A percentile compares a stretch with the other conserved stretches of the same genome.
phyloP scores from a whole-genome alignment of 208 protist species.

The Leishmania major region DNA sequence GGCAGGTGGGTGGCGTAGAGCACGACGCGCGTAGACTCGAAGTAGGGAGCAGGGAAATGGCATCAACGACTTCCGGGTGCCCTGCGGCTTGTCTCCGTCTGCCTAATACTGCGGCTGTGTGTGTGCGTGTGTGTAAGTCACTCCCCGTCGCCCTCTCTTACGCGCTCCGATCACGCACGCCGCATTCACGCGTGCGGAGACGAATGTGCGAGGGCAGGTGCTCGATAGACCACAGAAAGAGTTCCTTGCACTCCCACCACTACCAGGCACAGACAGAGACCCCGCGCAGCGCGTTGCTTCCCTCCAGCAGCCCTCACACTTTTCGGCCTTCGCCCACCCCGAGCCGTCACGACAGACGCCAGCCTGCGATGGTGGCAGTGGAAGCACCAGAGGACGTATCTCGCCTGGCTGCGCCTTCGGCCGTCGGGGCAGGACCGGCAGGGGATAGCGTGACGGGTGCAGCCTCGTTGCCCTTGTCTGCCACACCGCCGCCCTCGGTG shows the following conservation, averaged over 20 bases:
- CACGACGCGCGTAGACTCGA: background rate
- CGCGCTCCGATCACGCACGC: too few relatives aligned
- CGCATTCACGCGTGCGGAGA: too few relatives aligned
- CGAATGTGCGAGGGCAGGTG: background rate
- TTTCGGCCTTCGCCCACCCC: background rate
- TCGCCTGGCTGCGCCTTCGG: background rate
- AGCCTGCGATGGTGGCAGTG: background rate
- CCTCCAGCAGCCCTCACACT: background rate
- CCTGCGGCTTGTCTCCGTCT: too few relatives aligned
- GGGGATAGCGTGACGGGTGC: background rate
- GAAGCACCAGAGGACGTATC: background rate
- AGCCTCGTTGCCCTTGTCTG: background rate
- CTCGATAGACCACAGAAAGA: background rate
- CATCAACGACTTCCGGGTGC: background rate
- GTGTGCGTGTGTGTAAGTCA: too few relatives aligned
- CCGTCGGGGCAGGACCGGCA: background rate
- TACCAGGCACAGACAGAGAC: background rate
- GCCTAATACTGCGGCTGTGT: too few relatives aligned
- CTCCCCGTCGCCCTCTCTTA: too few relatives aligned
- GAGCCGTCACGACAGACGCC: constrained; percentile 3
- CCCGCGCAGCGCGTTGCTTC: background rate
- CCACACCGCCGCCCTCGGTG: background rate
- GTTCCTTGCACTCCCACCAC: background rate
- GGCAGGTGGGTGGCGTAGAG: too few relatives aligned
- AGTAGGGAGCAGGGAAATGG: background rate